Percentiles rank a stretch among this genome's conserved stretches.
phyloP scores from a whole-genome alignment of 805 yeast species.

The Candida insectalens region DNA sequence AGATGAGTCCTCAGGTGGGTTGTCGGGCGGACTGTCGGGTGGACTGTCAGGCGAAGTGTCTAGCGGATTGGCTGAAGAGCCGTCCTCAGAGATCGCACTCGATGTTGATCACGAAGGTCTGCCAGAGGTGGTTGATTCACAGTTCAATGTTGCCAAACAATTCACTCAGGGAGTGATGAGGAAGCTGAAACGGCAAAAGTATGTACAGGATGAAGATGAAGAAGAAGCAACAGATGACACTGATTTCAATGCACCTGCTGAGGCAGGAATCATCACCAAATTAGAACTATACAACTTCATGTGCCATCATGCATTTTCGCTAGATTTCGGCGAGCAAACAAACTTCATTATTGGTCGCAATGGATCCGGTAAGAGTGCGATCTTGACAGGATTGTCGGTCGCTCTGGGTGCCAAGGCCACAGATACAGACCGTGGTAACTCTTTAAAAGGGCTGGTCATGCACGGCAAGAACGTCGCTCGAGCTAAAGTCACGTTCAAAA shows the following conservation, averaged over 20 bases:
- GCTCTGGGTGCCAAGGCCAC: constrained; percentile 86
- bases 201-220: constrained; percentile 4
- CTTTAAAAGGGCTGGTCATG: constrained; percentile 59
- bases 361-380: constrained; percentile 88
- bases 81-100: background rate
- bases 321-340: constrained; percentile 67
- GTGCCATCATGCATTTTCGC: constrained; percentile 79
- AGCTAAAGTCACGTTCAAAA: constrained; percentile 54
- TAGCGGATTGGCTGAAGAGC: background rate
- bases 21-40: no score
- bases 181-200: constrained; percentile 13
- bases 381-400: constrained; percentile 77
- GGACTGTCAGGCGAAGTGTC: no score
- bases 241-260: constrained; percentile 18
- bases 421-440: constrained; percentile 76
- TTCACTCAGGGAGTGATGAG: constrained; percentile 21
- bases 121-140: constrained; percentile 12
- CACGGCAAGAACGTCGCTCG: constrained; percentile 68
- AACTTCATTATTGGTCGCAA: constrained; percentile 85
- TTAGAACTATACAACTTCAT: constrained; percentile 67
- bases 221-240: constrained; percentile 10
- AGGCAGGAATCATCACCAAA: constrained; percentile 60
- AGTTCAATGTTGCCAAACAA: constrained; percentile 16
- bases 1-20: no score
- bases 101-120: background rate